Evolutionary conservation across 495 filamentous ascomycete genomes (phyloP).

Genomic region (Patellaria atrata): DNA sequence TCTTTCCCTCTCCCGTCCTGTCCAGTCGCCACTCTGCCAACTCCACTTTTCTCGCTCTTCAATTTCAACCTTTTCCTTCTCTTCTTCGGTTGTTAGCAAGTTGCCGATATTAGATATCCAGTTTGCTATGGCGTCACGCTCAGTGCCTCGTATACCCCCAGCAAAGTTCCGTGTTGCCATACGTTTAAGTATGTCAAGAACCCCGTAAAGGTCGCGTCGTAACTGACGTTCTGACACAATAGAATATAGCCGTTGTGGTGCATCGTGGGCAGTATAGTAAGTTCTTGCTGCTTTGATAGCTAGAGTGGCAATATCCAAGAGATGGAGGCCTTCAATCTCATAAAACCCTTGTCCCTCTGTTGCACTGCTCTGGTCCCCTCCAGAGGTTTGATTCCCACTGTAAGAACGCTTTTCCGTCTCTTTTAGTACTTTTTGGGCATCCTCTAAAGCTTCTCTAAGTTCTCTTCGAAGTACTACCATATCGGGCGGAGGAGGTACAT

Average conservation of each 20-base stretch:
- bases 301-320: constrained; percentile 82
- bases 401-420: constrained; percentile 27
- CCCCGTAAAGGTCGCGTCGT: constrained; percentile 62
- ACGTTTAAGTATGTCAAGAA: constrained; percentile 78
- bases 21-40: constrained; percentile 76
- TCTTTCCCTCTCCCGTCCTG: constrained; percentile 56
- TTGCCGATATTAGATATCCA: constrained; percentile 68
- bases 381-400: constrained; percentile 4
- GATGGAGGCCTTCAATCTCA: constrained; percentile 79
- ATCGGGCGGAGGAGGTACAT: constrained; percentile 75
- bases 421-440: constrained; percentile 48
- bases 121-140: constrained; percentile 50
- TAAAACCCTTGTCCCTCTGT: constrained; percentile 47
- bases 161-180: constrained; percentile 81
- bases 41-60: constrained; percentile 58
- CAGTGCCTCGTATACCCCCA: constrained; percentile 63
- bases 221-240: constrained; percentile 76
- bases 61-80: constrained; percentile 56
- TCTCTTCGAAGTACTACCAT: constrained; percentile 61
- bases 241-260: constrained; percentile 64
- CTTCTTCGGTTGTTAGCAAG: constrained; percentile 61
- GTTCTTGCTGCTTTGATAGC: constrained; percentile 88
- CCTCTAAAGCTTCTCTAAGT: constrained; percentile 49
- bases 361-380: constrained; percentile 14
- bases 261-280: constrained; percentile 81